Percentiles rank a stretch among this genome's conserved stretches.
Conservation (phyloP, 345 rosid genomes). For the Aethionema arabicum region DNA sequence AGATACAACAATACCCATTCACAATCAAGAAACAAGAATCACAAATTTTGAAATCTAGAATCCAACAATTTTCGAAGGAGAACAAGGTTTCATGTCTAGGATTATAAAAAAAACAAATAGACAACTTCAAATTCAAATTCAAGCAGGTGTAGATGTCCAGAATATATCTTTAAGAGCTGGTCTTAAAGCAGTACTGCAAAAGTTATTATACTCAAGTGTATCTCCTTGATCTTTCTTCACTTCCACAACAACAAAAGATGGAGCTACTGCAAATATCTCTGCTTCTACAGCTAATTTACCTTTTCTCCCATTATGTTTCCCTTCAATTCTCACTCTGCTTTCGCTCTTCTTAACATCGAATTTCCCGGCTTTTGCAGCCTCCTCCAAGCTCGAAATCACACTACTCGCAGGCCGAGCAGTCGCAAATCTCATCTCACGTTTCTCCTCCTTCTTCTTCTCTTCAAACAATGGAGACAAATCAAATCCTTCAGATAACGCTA, state of each 20-base stretch:
- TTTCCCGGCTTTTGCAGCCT: slow-evolving; percentile 58
- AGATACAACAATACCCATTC: too few relatives aligned
- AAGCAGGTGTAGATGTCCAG: slow-evolving; percentile 66
- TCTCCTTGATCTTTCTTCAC: slow-evolving; percentile 92
- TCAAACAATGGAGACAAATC: slow-evolving; percentile 84
- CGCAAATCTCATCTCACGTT: slow-evolving; percentile 75
- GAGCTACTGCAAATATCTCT: slow-evolving; percentile 74
- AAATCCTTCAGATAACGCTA: slow-evolving; percentile 82
- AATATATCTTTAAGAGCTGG: slow-evolving; percentile 90
- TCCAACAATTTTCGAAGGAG: slow-evolving; percentile 2
- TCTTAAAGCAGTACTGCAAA: slow-evolving; percentile 77
- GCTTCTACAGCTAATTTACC: slow-evolving; percentile 78
- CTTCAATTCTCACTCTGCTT: slow-evolving; percentile 67
- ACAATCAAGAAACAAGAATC: too few relatives aligned
- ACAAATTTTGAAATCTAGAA: slow-evolving; percentile 8
- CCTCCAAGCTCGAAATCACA: slow-evolving; percentile 77
- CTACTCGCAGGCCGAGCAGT: slow-evolving; percentile 80
- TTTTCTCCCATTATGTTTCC: slow-evolving; percentile 78
- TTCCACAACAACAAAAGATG: slow-evolving; percentile 74
- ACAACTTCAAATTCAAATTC: slow-evolving; percentile 16
- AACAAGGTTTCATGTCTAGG: not conserved
- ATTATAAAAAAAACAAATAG: not conserved
- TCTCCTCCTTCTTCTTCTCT: slow-evolving; percentile 82
- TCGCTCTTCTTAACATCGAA: slow-evolving; percentile 75
- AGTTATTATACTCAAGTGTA: slow-evolving; percentile 81